Base-by-base conservation (phyloP, 805 yeast species). In the Yarrowia phangngaensis region DNA sequence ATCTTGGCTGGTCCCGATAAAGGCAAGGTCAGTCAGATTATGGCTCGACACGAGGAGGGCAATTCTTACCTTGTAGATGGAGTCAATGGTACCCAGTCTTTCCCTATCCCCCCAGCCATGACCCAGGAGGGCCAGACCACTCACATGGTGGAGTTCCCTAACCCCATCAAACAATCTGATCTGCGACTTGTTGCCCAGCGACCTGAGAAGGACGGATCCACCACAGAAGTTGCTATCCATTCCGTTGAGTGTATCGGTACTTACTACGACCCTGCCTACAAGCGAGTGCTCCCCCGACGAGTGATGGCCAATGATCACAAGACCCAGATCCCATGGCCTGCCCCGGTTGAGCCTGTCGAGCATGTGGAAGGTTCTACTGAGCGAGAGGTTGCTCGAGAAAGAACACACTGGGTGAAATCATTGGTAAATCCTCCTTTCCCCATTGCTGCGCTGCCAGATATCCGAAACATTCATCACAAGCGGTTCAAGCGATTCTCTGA, bases 311-410 rank as follows among this genome's bases (percentile, higher is more conserved):
- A 84, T 56, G 80, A 82, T 57, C 30, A 24, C 24, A 77, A 75
- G 31, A 74, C 78, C 46, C 76, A 79, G 17, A 80, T 89, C 43
- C 97, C 97, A 48, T 90, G 95, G 95, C 96, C 96, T 28, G 74
- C 76, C 57, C 89, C 92, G 1, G 78, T 61, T 6, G 55, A 64
- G 52, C 67, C 70, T 0, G 76, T 75, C 54, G 87, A 80, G 55
- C 51, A 50, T n/a, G 30, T 52, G 8, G 50, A 27, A 16, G 35
- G 53, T 15, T 57, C 61, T 6, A 58, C 61, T 9, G 28, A 22
- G 36, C 48, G 67, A 61, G 22, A 69, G 76, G 54, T 69, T 2
- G 87, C 77, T 2, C 75, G 79, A 53, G 84, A 79, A 57, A 82
- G 87, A 63, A 79, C 96, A 4, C 84, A 72, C 64, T 82, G 78